Conservation (phyloP, 1,284 basidiomycete genomes). For the Stygiomarasmius scandens region DNA sequence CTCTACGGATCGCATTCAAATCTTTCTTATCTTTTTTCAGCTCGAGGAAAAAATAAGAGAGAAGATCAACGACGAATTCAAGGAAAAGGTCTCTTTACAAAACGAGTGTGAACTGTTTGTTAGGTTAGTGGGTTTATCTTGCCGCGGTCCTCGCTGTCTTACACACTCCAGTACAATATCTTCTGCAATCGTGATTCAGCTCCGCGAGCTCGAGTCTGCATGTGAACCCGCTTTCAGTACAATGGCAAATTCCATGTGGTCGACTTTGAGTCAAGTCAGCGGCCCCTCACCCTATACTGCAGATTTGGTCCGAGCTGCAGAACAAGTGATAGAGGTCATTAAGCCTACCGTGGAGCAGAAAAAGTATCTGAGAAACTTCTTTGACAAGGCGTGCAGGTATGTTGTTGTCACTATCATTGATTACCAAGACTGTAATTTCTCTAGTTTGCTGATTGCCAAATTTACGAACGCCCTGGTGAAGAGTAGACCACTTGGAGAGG, state of each 20-base stretch:
- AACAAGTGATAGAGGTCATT: slow-evolving; percentile 66
- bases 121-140: slow-evolving; percentile 49
- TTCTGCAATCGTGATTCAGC: slow-evolving; percentile 72
- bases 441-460: slow-evolving; percentile 77
- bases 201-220: slow-evolving; percentile 82
- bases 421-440: not conserved
- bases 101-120: slow-evolving; percentile 88
- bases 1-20: not conserved
- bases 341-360: slow-evolving; percentile 86
- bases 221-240: slow-evolving; percentile 77
- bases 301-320: slow-evolving; percentile 70
- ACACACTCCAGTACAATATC: slow-evolving; percentile 70
- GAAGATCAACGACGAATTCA: slow-evolving; percentile 77
- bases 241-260: slow-evolving; percentile 81
- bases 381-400: slow-evolving; percentile 89
- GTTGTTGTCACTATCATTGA: not conserved
- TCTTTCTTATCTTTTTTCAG: slow-evolving; percentile 40
- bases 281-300: slow-evolving; percentile 82
- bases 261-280: slow-evolving; percentile 77
- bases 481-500: slow-evolving; percentile 86
- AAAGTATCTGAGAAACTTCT: slow-evolving; percentile 88
- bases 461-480: slow-evolving; percentile 88
- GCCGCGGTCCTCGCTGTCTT: not conserved
- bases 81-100: slow-evolving; percentile 82
- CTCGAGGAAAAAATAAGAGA: slow-evolving; percentile 90